Evolutionary conservation across 306 rosid species (phyloP), one percentile per base, ranked within the genome.

Genomic region (Cucumis hystrix): DNA sequence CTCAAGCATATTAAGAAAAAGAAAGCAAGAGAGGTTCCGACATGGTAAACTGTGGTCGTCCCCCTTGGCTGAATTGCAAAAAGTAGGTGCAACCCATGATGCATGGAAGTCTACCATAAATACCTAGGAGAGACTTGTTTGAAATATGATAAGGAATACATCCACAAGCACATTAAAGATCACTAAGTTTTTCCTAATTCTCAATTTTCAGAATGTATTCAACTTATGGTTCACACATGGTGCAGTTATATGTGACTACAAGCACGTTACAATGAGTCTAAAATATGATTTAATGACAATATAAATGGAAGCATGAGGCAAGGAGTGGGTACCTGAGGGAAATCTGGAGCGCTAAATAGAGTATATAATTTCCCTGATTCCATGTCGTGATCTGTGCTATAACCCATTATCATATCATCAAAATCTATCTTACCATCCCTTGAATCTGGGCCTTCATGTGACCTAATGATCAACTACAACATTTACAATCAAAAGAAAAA

Each of bases 361-460:
- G 97, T 94, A 83, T 85, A 94, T 33, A 91, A 80, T 81, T 89
- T 94, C 80, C 97, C 98, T 0, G 88, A 86, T 72, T 90, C 89
- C 79, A 86, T 93, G 77, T 82, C 88, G 75, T 94, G 98, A 82
- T 94, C 98, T 81, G 87, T 7, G 83, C 91, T 90, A 85, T 88
- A 94, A 47, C 97, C 98, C 75, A 79, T 82, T 64, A 87, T 78
- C 91, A 94, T 87, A 72, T 94, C 88, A 79, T 92, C 94, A 82
- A 90, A 89, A 82, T 86, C 94, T 67, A 86, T 81, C 55, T 84
- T 82, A 49, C 90, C 87, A 51, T 81, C 91, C 89, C 97, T 90
- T 82, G 85, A 88, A 81, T 90, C 92, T 17, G 98, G 98, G 57
- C 96, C 97, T 86, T 91, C 94, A 84, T 94, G 98, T 56, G 97